Base-by-base conservation (phyloP, 2,329 filamentous ascomycete genomes). In the Trichoderma atroviride region DNA sequence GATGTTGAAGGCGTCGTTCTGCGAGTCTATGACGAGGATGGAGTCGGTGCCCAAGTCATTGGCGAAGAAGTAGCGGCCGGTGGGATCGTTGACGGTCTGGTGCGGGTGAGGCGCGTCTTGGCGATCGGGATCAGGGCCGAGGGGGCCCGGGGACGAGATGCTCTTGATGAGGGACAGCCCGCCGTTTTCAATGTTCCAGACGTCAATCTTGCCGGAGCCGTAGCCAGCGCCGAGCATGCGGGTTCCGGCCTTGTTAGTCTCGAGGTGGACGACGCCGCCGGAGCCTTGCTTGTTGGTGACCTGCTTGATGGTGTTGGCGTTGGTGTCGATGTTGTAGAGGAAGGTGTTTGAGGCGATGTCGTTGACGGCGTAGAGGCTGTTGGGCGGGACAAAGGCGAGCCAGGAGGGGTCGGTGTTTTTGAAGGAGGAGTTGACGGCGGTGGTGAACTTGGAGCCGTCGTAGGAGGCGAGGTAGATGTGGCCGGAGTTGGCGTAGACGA, bases 21-120 rank as follows among this genome's bases (percentile, higher is more conserved):
- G 73, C 67, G 79, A 76, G 78, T 86, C 82, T 43, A 86, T 75
- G 66, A 86, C 73, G 43, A 84, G 72, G 40, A 87, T 72, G n/a
- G 76, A 74, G 76, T 87, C 83, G 37, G 80, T 82, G 70, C 84
- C 85, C 13, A 87, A 81, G 72, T 87, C 83, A 70, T 81, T 82
- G 66, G 85, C 78, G 68, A 81, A 78, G 73, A 85, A 84, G 78
- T 79, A 87, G 59, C 81, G 80, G 33, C 84, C 84, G 3, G 80
- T 81, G 9, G 83, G 83, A 71, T 87, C 84, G 11, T 83, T 78
- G 29, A 84, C 75, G 13, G 81, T 78, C 76, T 86, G 82, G 74
- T 87, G 85, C 31, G 85, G 82, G 66, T 83, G 79, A 50, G 80
- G 69, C 16, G 72, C 71, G 11, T 72, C 73, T 73, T 82, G 80